Evolutionary conservation across 2,329 filamentous ascomycete genomes (phyloP).

Genomic region (Fusarium sp.): DNA sequence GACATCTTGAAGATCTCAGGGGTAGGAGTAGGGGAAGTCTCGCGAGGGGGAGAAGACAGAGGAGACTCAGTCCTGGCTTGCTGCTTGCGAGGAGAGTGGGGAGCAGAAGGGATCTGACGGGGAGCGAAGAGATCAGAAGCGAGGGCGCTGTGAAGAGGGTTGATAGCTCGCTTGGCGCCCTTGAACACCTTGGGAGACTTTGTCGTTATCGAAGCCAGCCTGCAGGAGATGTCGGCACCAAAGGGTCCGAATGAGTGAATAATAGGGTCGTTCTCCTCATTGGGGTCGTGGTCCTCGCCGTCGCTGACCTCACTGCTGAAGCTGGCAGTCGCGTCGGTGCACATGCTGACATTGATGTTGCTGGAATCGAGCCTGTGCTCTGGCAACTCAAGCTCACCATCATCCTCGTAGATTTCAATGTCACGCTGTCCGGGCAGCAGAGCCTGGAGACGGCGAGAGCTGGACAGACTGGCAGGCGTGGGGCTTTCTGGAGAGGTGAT

Average conservation of each 20-base stretch:
- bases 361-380: constrained; percentile 45
- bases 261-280: constrained; percentile 95
- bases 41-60: constrained; percentile 47
- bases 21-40: constrained; percentile 41
- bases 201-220: constrained; percentile 82
- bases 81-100: constrained; percentile 45
- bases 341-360: constrained; percentile 60
- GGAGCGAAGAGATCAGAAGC: constrained; percentile 46
- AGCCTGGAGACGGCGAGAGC: constrained; percentile 61
- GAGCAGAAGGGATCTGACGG: constrained; percentile 41
- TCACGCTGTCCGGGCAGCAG: constrained; percentile 58
- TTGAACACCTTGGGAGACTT: constrained; percentile 69
- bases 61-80: constrained; percentile 43
- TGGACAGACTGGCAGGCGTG: constrained; percentile 60
- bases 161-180: constrained; percentile 42
- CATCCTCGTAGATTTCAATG: constrained; percentile 82
- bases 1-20: constrained; percentile 42
- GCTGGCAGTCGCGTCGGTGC: constrained; percentile 64
- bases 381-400: constrained; percentile 69
- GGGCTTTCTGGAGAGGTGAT: constrained; percentile 82
- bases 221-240: constrained; percentile 85
- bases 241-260: constrained; percentile 93
- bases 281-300: constrained; percentile 77
- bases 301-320: constrained; percentile 69
- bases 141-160: constrained; percentile 37